Evolutionary conservation across 1,284 basidiomycete species (phyloP), one percentile per base, ranked within the genome.

Genomic region (Amanita bisporigera): DNA sequence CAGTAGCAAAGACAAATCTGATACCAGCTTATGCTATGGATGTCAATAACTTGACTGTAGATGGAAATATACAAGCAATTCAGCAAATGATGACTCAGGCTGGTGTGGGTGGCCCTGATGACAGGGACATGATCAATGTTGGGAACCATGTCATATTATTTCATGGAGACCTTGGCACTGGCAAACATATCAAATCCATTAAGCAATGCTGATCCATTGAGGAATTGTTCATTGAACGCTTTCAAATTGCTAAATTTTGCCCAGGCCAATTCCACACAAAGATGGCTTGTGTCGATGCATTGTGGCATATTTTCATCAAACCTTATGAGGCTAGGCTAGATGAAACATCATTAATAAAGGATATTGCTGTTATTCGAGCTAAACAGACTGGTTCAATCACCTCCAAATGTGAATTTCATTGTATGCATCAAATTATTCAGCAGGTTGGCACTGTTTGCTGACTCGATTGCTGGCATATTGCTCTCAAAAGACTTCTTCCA

Each of bases 21-120:
- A 47, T 73, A 2, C 81, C 80, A 1, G 65, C 73, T 0, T 66
- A 66, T 5, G 65, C 73, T 1, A 72, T 79, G 67, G 72, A 81
- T 36, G 71, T 77, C 21, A 76, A 71, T 40, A 70, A 71, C 15
- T 74, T 71, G 4, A 79, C 72, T 6, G 59, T 61, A 17, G 29
- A 26, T 41, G 59, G 45, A 36, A 59, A 59, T 59, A 43, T 43
- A 12, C 57, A 31, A 11, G 57, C 57, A 38, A 38, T 59, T 31
- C 38, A 61, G 29, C 24, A 26, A 31, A 43, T 61, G 40, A 45
- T 61, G 40, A 14, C 21, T 4, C 59, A 61, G 43, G 75, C 58
- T 3, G 75, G 75, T 1, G 41, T 80, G 17, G 59, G 45, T 9
- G 15, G 41, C 14, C 14, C n/a, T 4, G 66, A 70, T 31, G 38